Conservation (phyloP, 805 yeast species). For the Metschnikowia arizonensis region DNA sequence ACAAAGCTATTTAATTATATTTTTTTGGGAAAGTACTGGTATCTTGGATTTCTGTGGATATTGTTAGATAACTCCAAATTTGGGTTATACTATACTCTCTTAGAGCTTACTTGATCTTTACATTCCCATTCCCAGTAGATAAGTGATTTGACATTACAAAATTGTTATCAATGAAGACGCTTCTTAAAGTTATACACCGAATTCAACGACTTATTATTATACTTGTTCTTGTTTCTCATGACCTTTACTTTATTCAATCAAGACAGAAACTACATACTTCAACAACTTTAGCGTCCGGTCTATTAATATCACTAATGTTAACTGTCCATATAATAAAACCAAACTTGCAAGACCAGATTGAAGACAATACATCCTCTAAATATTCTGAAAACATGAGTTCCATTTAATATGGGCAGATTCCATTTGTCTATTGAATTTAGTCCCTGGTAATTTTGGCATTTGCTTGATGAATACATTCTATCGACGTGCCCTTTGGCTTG, state of each 20-base stretch:
- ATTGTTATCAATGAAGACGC: background rate
- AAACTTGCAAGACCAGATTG: background rate
- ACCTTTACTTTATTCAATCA: background rate
- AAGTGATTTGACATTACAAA: background rate
- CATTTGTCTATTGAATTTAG: background rate
- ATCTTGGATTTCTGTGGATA: background rate
- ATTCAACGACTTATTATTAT: background rate
- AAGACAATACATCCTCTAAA: background rate
- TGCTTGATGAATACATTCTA: background rate
- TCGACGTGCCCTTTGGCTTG: constrained; percentile 17
- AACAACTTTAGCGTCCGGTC: background rate
- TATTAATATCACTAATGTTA: background rate
- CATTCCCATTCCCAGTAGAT: background rate
- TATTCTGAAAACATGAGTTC: background rate
- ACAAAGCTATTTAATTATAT: background rate
- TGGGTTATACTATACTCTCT: no score
- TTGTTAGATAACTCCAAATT: background rate
- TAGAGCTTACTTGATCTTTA: background rate
- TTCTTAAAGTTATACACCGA: background rate
- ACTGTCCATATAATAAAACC: background rate
- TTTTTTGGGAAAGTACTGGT: background rate
- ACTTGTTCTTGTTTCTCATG: background rate
- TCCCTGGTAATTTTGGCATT: background rate
- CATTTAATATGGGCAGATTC: background rate
- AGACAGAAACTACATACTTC: background rate